Percentiles rank a stretch among this genome's conserved stretches.
Evolutionary conservation across 2,329 filamentous ascomycete genomes (phyloP).

Genomic region (Sporothrix euskadiensis): DNA sequence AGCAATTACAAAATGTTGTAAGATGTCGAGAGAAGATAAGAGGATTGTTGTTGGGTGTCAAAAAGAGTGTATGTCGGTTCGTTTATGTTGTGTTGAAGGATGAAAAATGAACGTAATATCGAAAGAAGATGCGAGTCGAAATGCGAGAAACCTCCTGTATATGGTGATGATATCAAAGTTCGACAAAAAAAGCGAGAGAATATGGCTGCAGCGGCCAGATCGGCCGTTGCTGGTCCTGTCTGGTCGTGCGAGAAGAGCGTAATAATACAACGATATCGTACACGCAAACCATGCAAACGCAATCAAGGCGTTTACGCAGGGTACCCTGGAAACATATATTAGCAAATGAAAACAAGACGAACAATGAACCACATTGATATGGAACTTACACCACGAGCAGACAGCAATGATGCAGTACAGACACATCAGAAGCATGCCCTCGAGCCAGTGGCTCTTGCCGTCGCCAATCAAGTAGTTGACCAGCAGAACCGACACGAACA

Average conservation of each 20-base stretch:
- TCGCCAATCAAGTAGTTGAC: conserved; percentile 86
- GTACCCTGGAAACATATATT: conserved; percentile 25
- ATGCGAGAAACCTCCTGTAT: background rate
- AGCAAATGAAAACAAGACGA: background rate
- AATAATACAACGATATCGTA: conserved; percentile 23
- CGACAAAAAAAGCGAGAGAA: background rate
- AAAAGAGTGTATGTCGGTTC: background rate
- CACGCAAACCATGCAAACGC: background rate
- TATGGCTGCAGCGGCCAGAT: background rate
- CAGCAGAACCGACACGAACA: conserved; percentile 80
- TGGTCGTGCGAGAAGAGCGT: background rate
- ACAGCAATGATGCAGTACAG: conserved; percentile 78
- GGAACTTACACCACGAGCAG: conserved; percentile 59
- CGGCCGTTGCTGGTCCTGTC: background rate
- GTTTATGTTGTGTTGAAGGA: background rate
- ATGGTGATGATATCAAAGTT: background rate
- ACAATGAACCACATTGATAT: background rate
- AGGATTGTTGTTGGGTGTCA: background rate
- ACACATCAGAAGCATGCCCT: conserved; percentile 73
- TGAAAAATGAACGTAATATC: conserved; percentile 3
- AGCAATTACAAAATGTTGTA: conserved; percentile 10
- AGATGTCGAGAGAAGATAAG: background rate
- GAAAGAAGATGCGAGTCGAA: background rate
- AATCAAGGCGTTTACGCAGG: conserved; percentile 21
- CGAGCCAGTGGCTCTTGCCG: conserved; percentile 79